Evolutionary conservation across 108 stramenopile genomes (phyloP).

Genomic region (Thalassiosira profunda): DNA sequence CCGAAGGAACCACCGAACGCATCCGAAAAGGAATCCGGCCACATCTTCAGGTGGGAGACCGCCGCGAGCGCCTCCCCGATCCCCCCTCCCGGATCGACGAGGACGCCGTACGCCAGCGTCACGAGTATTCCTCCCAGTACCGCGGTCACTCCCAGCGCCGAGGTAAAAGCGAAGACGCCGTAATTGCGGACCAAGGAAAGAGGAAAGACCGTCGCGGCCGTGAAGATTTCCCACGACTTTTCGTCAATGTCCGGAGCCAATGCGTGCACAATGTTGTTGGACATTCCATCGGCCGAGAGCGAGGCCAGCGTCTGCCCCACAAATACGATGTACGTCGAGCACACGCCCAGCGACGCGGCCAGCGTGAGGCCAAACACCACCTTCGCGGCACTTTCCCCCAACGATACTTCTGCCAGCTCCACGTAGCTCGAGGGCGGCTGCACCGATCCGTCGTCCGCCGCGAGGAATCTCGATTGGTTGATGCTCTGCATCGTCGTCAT

Average conservation of each 20-base stretch:
- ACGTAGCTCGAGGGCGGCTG: conserved; percentile 39
- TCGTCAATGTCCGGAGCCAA: conserved; percentile 26
- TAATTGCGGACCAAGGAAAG: conserved; percentile 49
- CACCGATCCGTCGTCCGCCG: not conserved
- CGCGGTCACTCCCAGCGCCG: conserved; percentile 47
- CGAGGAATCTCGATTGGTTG: conserved; percentile 20
- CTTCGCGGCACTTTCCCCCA: conserved; percentile 22
- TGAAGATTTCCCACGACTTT: conserved; percentile 33
- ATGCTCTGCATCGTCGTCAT: conserved; percentile 41
- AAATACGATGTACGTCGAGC: conserved; percentile 52
- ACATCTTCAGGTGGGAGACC: conserved; percentile 19
- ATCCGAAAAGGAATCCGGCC: conserved; percentile 36
- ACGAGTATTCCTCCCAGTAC: conserved; percentile 45
- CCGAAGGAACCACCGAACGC: conserved; percentile 55
- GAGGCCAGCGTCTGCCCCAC: conserved; percentile 39
- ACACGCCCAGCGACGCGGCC: conserved; percentile 47
- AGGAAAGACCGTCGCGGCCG: conserved; percentile 36
- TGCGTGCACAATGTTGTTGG: conserved; percentile 20
- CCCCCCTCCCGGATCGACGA: conserved; percentile 50
- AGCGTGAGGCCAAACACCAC: conserved; percentile 45
- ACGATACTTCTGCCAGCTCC: conserved; percentile 30
- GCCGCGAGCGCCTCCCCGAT: conserved; percentile 15
- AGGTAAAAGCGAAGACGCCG: conserved; percentile 53
- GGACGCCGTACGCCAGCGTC: conserved; percentile 45
- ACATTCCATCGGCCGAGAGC: conserved; percentile 23